Evolutionary conservation across 164 flowering plant species (phyloP).

Genomic region (Dillenia turbinata): DNA sequence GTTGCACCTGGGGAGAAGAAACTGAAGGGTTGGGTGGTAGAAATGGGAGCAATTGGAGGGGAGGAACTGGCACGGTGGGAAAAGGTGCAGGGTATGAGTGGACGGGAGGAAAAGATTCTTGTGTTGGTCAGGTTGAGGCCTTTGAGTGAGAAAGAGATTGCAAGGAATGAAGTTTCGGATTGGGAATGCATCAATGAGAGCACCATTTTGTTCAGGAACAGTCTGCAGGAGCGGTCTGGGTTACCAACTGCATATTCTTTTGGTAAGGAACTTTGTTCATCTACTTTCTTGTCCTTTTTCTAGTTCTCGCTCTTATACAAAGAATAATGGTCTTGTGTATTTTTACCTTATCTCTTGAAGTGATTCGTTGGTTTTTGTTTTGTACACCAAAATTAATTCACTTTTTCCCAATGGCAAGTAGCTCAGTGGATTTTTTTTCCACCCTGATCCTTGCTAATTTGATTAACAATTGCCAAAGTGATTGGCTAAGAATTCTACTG

Average conservation of each 20-base stretch:
- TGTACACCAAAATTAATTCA: too few species aligned
- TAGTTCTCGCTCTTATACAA: not conserved
- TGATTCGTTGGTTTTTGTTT: too few species aligned
- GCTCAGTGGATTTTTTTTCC: too few species aligned
- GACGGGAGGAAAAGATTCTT: constrained; percentile 70
- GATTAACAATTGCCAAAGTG: too few species aligned
- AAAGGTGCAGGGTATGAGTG: constrained; percentile 37
- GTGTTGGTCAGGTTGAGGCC: constrained; percentile 97
- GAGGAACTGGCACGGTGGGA: constrained; percentile 69
- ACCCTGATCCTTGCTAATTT: too few species aligned
- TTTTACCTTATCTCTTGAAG: not conserved
- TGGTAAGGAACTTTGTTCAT: constrained; percentile 43
- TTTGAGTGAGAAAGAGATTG: constrained; percentile 77
- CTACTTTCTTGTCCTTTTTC: not conserved
- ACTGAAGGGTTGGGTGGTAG: constrained; percentile 10
- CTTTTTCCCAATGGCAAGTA: too few species aligned
- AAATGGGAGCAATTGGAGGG: constrained; percentile 71
- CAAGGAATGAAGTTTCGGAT: constrained; percentile 72
- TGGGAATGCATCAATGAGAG: constrained; percentile 98
- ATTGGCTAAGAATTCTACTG: too few species aligned
- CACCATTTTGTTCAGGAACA: constrained; percentile 80
- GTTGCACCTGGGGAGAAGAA: constrained; percentile 4
- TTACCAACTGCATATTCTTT: constrained; percentile 80
- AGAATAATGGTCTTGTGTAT: not conserved
- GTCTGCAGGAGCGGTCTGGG: constrained; percentile 79